Conservation (phyloP, 352 stramenopile species). For the Pythium apleroticum region DNA sequence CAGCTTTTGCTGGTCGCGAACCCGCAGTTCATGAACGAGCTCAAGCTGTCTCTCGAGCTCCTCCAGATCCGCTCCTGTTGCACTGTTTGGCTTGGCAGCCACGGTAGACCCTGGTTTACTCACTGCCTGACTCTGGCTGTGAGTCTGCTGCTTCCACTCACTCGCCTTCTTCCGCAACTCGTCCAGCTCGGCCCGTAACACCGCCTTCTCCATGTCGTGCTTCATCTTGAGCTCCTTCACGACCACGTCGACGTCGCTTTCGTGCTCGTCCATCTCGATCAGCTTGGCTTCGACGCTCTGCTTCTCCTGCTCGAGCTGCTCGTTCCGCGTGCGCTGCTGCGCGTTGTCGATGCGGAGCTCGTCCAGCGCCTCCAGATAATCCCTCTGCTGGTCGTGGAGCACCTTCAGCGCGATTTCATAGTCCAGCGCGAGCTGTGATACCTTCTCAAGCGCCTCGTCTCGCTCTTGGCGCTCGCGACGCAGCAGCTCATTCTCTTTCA, state of each 20-base stretch:
- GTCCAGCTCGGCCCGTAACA: constrained; percentile 44
- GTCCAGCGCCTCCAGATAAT: constrained; percentile 55
- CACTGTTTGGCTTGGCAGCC: background rate
- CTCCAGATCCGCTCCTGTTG: constrained; percentile 23
- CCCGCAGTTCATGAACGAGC: constrained; percentile 64
- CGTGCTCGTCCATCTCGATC: constrained; percentile 73
- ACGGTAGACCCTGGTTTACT: background rate
- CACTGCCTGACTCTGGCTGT: constrained; percentile 19
- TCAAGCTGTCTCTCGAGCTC: constrained; percentile 62
- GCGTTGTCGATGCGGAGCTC: constrained; percentile 69
- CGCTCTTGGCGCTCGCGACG: constrained; percentile 39
- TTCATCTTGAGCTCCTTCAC: constrained; percentile 44
- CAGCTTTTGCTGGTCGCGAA: constrained; percentile 61
- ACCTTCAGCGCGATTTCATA: constrained; percentile 42
- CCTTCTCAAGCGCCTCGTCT: constrained; percentile 37
- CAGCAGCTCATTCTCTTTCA: constrained; percentile 71
- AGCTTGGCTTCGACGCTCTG: constrained; percentile 53
- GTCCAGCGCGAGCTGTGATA: constrained; percentile 39
- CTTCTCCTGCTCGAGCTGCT: constrained; percentile 61
- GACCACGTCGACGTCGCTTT: constrained; percentile 55
- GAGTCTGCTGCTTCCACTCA: constrained; percentile 37
- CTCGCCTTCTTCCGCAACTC: constrained; percentile 39
- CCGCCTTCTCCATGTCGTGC: constrained; percentile 57
- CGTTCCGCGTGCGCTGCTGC: constrained; percentile 45
- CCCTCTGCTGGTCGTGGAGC: constrained; percentile 53